Evolutionary conservation across 768 basidiomycete species (phyloP).

Genomic region (Tricholoma terreum): DNA sequence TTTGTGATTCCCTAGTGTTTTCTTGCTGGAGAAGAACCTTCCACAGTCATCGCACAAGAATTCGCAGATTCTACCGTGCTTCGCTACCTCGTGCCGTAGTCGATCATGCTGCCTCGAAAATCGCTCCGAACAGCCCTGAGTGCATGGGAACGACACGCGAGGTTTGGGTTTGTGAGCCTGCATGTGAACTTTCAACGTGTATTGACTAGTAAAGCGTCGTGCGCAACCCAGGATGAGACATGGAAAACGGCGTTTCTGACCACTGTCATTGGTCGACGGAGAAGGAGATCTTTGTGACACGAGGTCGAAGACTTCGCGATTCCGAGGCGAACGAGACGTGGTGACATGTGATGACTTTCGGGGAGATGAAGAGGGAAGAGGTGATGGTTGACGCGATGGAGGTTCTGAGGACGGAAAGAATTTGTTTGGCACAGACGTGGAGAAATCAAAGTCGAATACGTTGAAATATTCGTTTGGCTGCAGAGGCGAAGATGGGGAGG

Average conservation of each 20-base stretch:
- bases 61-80: conserved; percentile 56
- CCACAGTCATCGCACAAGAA: conserved; percentile 50
- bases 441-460: conserved; percentile 32
- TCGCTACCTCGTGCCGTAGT: conserved; percentile 55
- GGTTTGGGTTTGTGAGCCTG: conserved; percentile 54
- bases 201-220: conserved; percentile 51
- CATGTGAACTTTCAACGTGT: conserved; percentile 54
- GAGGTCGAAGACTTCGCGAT: conserved; percentile 3
- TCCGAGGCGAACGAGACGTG: conserved; percentile 9
- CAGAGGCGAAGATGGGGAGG: conserved; percentile 30
- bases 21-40: conserved; percentile 51
- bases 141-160: conserved; percentile 46
- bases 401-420: conserved; percentile 15
- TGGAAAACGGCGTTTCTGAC: conserved; percentile 43
- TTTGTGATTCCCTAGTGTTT: conserved; percentile 53
- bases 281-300: conserved; percentile 23
- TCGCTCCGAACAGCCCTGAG: conserved; percentile 50
- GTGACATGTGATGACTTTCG: conserved; percentile 4
- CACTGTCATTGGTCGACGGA: conserved; percentile 30
- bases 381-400: conserved; percentile 4
- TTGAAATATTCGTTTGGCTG: conserved; percentile 28
- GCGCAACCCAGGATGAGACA: conserved; percentile 46
- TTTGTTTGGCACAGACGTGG: conserved; percentile 23
- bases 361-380: conserved; percentile 7
- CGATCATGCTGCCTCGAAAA: conserved; percentile 58